phyloP scores from a whole-genome alignment of 2,329 filamentous ascomycete genomes.

The Hymenoscyphus fructigenus region DNA sequence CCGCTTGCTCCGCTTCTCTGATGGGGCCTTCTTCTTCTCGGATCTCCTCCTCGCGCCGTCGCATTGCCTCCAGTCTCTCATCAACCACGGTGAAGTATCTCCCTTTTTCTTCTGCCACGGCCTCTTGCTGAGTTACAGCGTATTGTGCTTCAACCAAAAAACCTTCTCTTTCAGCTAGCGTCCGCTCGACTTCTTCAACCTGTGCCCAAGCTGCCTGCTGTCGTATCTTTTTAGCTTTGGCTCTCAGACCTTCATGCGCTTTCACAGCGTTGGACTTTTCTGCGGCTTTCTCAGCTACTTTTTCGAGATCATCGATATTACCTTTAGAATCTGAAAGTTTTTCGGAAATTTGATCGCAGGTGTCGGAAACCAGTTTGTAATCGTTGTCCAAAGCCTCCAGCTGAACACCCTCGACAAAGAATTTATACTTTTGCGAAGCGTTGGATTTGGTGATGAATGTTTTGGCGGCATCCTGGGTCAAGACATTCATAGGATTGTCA shows the following conservation, averaged over 20 bases:
- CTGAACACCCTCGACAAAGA: constrained; percentile 93
- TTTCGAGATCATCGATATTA: constrained; percentile 62
- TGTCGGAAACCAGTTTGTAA: constrained; percentile 80
- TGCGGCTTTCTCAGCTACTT: constrained; percentile 59
- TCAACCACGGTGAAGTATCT: constrained; percentile 37
- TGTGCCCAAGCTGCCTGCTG: constrained; percentile 78
- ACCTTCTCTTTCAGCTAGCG: constrained; percentile 44
- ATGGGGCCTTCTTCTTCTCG: constrained; percentile 41
- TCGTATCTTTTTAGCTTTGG: constrained; percentile 54
- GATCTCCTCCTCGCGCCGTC: constrained; percentile 26
- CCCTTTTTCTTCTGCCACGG: constrained; percentile 50
- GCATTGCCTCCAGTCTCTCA: constrained; percentile 38
- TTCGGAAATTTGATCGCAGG: constrained; percentile 67
- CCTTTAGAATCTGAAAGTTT: constrained; percentile 61
- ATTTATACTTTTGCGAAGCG: constrained; percentile 86
- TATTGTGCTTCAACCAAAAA: constrained; percentile 37
- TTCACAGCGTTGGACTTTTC: constrained; percentile 64
- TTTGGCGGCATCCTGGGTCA: constrained; percentile 92
- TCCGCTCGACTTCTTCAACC: constrained; percentile 71
- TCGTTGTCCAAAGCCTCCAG: constrained; percentile 90
- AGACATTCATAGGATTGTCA: constrained; percentile 92
- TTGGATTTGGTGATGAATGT: constrained; percentile 88
- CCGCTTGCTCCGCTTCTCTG: constrained; percentile 46
- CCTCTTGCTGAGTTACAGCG: constrained; percentile 41
- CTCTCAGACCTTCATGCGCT: constrained; percentile 64